Percentiles rank a stretch among this genome's conserved stretches.
Conservation (phyloP, 176 grass and related monocot species). For the Hsuehochloa calcarea region DNA sequence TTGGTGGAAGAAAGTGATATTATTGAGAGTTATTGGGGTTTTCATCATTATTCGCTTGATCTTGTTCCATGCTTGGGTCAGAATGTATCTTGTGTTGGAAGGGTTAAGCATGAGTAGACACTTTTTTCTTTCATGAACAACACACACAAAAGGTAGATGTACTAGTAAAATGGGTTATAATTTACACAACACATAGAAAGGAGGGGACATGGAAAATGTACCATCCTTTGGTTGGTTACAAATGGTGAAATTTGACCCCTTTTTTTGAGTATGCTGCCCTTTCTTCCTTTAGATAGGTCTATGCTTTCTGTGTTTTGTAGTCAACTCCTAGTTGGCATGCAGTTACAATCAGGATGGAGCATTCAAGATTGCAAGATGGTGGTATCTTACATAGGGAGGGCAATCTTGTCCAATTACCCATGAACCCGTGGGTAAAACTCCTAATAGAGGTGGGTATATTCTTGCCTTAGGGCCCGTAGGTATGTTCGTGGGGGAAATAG, state of each 20-base stretch:
- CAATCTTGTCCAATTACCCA: too few relatives aligned
- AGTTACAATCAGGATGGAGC: neutral
- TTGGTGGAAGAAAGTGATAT: neutral
- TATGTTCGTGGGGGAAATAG: too few relatives aligned
- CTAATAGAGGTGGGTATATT: too few relatives aligned
- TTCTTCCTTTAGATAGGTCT: neutral
- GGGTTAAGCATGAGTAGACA: neutral
- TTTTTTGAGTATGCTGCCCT: neutral
- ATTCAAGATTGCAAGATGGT: neutral
- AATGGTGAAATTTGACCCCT: neutral
- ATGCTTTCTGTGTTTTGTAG: neutral
- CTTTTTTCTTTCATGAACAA: neutral
- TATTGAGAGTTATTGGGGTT: neutral
- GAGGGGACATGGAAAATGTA: neutral
- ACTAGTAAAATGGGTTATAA: neutral
- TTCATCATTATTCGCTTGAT: constrained; percentile 26
- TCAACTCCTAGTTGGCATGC: neutral
- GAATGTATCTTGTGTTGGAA: constrained; percentile 18
- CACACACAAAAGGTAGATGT: neutral
- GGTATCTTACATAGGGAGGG: neutral
- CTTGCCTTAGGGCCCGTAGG: too few relatives aligned
- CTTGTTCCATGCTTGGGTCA: constrained; percentile 5
- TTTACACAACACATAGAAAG: neutral
- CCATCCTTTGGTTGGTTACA: neutral
- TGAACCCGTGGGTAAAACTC: too few relatives aligned